These are phyloP conservation scores for Globisporangium radiosum DNA, from an alignment of 352 stramenopile genomes.

Conservation along the genomic window DNA sequence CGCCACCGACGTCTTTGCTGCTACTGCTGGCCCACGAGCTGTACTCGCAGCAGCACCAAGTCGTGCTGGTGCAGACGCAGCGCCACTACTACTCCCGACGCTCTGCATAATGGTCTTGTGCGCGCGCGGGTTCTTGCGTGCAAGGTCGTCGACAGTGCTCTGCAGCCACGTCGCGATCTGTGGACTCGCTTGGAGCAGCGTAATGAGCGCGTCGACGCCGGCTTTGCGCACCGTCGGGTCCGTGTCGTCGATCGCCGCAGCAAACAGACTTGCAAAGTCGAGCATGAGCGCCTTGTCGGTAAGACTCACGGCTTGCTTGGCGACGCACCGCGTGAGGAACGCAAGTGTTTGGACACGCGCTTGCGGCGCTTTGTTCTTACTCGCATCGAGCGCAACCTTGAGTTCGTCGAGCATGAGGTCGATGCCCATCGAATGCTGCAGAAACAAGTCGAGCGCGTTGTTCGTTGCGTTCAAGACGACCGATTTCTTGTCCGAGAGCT, in stretches of 20 bases:
- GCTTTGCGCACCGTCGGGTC: slow-evolving; percentile 79
- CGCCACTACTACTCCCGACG: slow-evolving; percentile 18
- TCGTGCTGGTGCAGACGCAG: background rate
- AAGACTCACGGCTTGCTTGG: slow-evolving; percentile 63
- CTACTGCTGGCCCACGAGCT: slow-evolving; percentile 13
- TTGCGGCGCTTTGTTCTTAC: slow-evolving; percentile 80
- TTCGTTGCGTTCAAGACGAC: slow-evolving; percentile 80
- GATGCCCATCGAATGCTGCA: slow-evolving; percentile 76
- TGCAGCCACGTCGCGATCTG: slow-evolving; percentile 51
- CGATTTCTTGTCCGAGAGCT: slow-evolving; percentile 86
- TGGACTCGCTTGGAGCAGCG: slow-evolving; percentile 45
- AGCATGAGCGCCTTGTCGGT: slow-evolving; percentile 55
- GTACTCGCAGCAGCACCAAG: slow-evolving; percentile 15
- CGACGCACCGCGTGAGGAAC: slow-evolving; percentile 62
- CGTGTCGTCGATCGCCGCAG: slow-evolving; percentile 59
- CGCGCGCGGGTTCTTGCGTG: slow-evolving; percentile 60
- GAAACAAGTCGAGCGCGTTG: slow-evolving; percentile 73
- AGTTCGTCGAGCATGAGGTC: slow-evolving; percentile 87
- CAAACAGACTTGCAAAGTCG: slow-evolving; percentile 58
- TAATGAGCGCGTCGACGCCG: slow-evolving; percentile 55
- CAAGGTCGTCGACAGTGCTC: slow-evolving; percentile 52
- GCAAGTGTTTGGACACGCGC: slow-evolving; percentile 67
- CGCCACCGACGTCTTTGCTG: slow-evolving; percentile 12
- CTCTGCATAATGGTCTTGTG: slow-evolving; percentile 63
- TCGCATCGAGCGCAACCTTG: slow-evolving; percentile 52